These are phyloP conservation scores for Elaeis guineensis DNA, from an alignment of 176 grass and related monocot genomes.

Conservation along the genomic window DNA sequence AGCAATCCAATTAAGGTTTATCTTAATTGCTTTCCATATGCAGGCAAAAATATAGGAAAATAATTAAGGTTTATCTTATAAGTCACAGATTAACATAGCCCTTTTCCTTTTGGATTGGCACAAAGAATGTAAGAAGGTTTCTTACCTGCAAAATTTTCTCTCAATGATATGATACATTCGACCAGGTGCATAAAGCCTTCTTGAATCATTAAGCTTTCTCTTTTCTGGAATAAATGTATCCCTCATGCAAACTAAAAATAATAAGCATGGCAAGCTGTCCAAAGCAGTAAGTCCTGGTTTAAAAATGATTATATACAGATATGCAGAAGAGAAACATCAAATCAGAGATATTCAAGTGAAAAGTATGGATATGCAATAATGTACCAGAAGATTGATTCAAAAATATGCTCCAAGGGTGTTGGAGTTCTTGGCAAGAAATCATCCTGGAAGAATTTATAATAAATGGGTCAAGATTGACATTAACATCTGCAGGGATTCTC, in stretches of 20 bases:
- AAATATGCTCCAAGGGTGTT: slow-evolving; percentile 88
- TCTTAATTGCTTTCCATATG: no score
- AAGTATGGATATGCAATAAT: neutral
- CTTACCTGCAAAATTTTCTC: slow-evolving; percentile 94
- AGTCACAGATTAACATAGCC: no score
- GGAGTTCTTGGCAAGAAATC: slow-evolving; percentile 98
- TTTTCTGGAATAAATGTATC: slow-evolving; percentile 98
- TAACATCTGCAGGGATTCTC: no score
- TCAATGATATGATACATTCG: slow-evolving; percentile 97
- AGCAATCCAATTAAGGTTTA: no score
- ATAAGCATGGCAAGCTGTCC: slow-evolving; percentile 89
- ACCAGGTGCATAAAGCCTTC: slow-evolving; percentile 93
- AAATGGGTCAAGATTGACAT: no score
- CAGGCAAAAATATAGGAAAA: neutral
- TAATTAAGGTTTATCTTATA: neutral
- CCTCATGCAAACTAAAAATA: slow-evolving; percentile 90
- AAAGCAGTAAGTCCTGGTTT: slow-evolving; percentile 59
- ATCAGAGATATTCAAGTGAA: no score
- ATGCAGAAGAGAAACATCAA: no score
- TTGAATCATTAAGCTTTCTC: slow-evolving; percentile 63
- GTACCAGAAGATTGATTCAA: slow-evolving; percentile 94
- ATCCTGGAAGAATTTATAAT: slow-evolving; percentile 42
- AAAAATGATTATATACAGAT: slow-evolving; percentile 12
- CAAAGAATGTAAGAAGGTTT: neutral
- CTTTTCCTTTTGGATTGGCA: no score